These are phyloP conservation scores for Trametes sp. DNA, from an alignment of 1,284 basidiomycete genomes.

Conservation along the genomic window DNA sequence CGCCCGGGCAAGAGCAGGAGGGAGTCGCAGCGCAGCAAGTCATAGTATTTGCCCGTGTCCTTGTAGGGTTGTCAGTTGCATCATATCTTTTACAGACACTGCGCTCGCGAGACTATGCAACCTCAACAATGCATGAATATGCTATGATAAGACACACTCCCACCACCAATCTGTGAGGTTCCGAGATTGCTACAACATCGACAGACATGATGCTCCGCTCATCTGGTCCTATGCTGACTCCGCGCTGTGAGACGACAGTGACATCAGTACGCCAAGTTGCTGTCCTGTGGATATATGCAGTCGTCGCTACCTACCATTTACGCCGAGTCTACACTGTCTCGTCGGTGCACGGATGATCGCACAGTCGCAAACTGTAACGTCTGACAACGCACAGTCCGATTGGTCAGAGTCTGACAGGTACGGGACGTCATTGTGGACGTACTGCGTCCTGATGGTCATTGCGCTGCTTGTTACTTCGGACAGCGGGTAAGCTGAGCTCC, in stretches of 20 bases:
- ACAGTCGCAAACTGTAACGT: slow-evolving; percentile 16
- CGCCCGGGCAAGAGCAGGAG: slow-evolving; percentile 72
- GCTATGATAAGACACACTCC: no score
- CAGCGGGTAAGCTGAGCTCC: slow-evolving; percentile 8
- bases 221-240: no score
- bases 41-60: slow-evolving; percentile 11
- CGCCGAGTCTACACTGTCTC: background rate
- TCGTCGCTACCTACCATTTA: background rate
- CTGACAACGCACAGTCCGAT: slow-evolving; percentile 2
- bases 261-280: background rate
- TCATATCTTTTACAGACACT: background rate
- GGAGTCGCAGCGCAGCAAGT: slow-evolving; percentile 53
- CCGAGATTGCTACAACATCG: no score
- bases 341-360: background rate
- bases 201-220: no score
- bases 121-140: no score
- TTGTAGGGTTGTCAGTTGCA: background rate
- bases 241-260: no score
- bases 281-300: no score
- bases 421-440: background rate
- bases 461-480: background rate
- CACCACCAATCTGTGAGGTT: no score
- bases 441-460: slow-evolving; percentile 13
- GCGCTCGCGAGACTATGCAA: background rate
- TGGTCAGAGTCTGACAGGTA: background rate